Conservation (phyloP, 768 basidiomycete genomes). For the Tylopilus balloui region DNA sequence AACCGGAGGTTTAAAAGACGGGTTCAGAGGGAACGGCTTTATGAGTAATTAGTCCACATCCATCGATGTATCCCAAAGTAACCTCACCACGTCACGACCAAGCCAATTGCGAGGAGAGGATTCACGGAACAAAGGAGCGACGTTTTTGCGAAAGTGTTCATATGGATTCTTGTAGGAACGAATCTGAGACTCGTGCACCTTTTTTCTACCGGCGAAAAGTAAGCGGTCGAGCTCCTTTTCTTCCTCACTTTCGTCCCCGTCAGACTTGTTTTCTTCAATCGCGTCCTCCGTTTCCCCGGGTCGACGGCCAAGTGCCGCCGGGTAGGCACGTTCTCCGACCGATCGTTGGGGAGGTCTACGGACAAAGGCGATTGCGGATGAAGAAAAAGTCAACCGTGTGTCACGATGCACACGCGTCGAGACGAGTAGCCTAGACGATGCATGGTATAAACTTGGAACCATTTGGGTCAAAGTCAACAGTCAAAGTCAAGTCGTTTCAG, state of each 20-base stretch:
- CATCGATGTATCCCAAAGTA: constrained; percentile 15
- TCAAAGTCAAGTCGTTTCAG: constrained; percentile 18
- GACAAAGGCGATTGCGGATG: constrained; percentile 12
- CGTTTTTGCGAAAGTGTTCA: constrained; percentile 18
- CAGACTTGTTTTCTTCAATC: constrained; percentile 1
- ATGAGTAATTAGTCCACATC: background rate
- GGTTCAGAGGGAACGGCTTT: constrained; percentile 85
- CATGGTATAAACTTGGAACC: constrained; percentile 20
- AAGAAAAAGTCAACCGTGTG: constrained; percentile 18
- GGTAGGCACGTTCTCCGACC: constrained; percentile 2
- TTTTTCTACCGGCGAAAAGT: constrained; percentile 14
- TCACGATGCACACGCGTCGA: constrained; percentile 9
- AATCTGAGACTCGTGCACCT: constrained; percentile 17
- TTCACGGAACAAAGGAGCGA: constrained; percentile 23
- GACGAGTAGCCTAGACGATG: constrained; percentile 9
- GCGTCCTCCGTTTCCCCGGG: constrained; percentile 2
- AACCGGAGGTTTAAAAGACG: constrained; percentile 73
- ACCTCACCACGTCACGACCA: constrained; percentile 49
- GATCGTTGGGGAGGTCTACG: constrained; percentile 12
- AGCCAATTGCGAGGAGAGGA: constrained; percentile 58
- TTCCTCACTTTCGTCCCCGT: constrained; percentile 6
- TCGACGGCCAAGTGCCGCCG: background rate
- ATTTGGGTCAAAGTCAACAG: constrained; percentile 6
- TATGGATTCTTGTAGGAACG: constrained; percentile 13
- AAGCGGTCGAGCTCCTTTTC: constrained; percentile 14